Evolutionary conservation across 1,284 basidiomycete species (phyloP), one percentile per base, ranked within the genome.

Genomic region (Ceratobasidium sp.): DNA sequence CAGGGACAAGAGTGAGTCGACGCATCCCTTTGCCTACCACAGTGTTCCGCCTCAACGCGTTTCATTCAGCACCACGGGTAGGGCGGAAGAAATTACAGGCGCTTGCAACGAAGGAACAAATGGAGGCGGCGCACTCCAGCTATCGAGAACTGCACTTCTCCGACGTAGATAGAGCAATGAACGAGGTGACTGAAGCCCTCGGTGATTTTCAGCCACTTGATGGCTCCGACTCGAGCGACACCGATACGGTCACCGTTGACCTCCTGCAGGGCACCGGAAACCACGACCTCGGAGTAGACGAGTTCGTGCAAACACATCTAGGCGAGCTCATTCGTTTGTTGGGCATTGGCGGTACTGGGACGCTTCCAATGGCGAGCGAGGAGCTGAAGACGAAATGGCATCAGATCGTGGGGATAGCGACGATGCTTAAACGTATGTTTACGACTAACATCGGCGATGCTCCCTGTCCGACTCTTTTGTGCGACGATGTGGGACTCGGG

Each of bases 401-500:
- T n/a, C 66, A 70, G 54, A 16, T 59, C 3, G 54, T 70, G 3
- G 66, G 53, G 5, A 36, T 46, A 12, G 18, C n/a, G 2, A 12
- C 9, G 1, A 70, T 59, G 18, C 16, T 70, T 3, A 33, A 70
- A 21, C 18, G 56, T 9, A 46, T 46, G 44, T 70, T 59, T 23
- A 70, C 66, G 1, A 11, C 16, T 1, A 48, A 8, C 3, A 4
- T 21, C 6, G 66, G 56, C 11, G 42, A 46, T 1, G 16, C 11
- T 8, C 21, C 66, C 9, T 18, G 16, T 11, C 66, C 66, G 7
- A 49, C 56, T 23, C n/a, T 70, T 6, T 38, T 70, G 14, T 70
- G 66, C 33, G 66, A 70, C 40, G 44, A 70, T 16, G 66, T 69
- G 9, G 66, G 66, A 16, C 30, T 69, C 8, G 54, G 66, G 11